Percentiles rank a stretch among this genome's conserved stretches.
phyloP scores from a whole-genome alignment of 2,329 filamentous ascomycete species.

The Aspergillus pseudoterreus region DNA sequence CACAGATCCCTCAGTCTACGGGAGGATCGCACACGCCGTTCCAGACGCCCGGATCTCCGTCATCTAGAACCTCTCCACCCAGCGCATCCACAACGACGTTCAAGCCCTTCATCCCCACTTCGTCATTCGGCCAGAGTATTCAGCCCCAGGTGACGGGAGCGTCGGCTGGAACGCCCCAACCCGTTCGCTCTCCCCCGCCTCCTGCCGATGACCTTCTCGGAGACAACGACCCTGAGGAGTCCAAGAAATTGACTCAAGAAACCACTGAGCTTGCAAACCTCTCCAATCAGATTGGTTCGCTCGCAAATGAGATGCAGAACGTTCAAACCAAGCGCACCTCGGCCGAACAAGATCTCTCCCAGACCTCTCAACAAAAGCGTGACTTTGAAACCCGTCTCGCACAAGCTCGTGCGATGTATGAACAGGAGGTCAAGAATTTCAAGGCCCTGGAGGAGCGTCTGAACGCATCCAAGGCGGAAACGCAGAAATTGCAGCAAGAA shows the following conservation, averaged over 20 bases:
- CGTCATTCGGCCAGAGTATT: constrained; percentile 82
- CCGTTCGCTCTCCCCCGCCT: constrained; percentile 43
- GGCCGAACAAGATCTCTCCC: constrained; percentile 77
- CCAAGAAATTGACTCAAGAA: constrained; percentile 82
- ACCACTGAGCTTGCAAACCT: constrained; percentile 91
- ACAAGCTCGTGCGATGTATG: constrained; percentile 82
- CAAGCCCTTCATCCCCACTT: constrained; percentile 89
- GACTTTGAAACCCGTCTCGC: constrained; percentile 87
- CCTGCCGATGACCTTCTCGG: constrained; percentile 81
- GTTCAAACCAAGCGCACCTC: constrained; percentile 76
- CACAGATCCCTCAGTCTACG: constrained; percentile 64
- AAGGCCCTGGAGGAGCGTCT: constrained; percentile 82
- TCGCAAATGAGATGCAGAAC: constrained; percentile 92
- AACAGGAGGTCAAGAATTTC: constrained; percentile 86
- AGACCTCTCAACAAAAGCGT: constrained; percentile 80
- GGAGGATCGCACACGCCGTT: constrained; percentile 63
- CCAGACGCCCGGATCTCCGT: constrained; percentile 53
- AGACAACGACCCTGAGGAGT: constrained; percentile 82
- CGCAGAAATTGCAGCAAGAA: constrained; percentile 77
- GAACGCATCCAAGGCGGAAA: constrained; percentile 70
- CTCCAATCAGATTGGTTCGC: constrained; percentile 87
- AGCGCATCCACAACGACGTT: constrained; percentile 56
- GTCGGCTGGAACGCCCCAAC: constrained; percentile 34
- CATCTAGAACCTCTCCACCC: constrained; percentile 36
- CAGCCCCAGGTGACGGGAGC: constrained; percentile 72